Conservation (phyloP, 78 protist species). For the Diacronema lutheri region DNA sequence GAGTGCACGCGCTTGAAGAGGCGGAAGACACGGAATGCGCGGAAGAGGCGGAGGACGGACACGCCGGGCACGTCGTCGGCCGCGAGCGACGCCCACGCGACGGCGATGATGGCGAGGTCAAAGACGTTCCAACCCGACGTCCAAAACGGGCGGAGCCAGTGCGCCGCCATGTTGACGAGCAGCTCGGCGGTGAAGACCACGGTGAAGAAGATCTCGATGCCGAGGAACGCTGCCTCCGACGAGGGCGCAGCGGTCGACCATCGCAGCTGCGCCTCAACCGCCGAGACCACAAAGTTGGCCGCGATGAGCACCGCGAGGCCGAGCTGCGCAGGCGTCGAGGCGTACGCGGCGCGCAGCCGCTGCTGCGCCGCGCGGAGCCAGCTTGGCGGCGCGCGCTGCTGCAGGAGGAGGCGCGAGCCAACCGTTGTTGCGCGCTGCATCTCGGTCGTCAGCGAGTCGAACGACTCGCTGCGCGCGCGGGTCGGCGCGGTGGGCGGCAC, state of each 20-base stretch:
- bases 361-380: no score
- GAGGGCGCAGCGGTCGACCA: not conserved
- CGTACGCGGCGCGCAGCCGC: not conserved
- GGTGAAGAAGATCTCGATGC: not conserved
- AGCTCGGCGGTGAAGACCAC: not conserved
- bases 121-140: not conserved
- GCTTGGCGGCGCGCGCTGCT: no score
- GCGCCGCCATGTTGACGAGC: not conserved
- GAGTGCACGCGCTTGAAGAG: not conserved
- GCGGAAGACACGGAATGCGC: conserved; percentile 1
- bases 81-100: not conserved
- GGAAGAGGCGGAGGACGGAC: not conserved
- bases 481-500: no score
- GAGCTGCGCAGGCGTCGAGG: not conserved
- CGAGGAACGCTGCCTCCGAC: not conserved
- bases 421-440: no score
- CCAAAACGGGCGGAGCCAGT: not conserved
- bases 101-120: not conserved
- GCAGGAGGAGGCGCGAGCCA: no score
- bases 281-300: not conserved
- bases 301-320: not conserved
- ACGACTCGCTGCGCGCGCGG: no score
- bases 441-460: no score
- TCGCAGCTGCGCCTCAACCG: not conserved
- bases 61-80: not conserved